Evolutionary conservation across 2,329 filamentous ascomycete genomes (phyloP).

Genomic region (Cordyceps militaris): DNA sequence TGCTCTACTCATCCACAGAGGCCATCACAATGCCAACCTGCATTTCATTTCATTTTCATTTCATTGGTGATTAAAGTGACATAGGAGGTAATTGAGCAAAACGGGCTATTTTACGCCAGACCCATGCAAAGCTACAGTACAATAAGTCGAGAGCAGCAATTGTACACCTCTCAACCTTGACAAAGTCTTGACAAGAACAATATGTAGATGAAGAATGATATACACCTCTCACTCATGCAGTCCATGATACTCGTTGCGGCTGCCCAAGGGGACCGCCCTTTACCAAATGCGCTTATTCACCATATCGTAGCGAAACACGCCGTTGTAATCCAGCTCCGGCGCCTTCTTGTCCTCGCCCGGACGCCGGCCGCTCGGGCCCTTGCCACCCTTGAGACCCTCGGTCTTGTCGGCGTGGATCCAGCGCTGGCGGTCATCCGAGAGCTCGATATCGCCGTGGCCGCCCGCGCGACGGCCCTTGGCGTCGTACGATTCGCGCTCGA

Average conservation of each 20-base stretch:
- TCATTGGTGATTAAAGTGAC: neutral
- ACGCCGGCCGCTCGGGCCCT: constrained; percentile 48
- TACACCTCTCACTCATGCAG: too few relatives aligned
- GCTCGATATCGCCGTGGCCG: constrained; percentile 77
- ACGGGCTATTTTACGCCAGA: neutral
- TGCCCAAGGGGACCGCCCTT: neutral
- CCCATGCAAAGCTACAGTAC: neutral
- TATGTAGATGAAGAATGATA: neutral
- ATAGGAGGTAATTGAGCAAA: neutral
- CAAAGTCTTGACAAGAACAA: neutral
- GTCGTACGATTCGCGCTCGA: constrained; percentile 50
- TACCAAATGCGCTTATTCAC: constrained; percentile 95
- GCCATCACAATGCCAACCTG: neutral
- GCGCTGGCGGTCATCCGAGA: constrained; percentile 77
- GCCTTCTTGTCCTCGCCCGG: constrained; percentile 41
- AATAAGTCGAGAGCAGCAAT: neutral
- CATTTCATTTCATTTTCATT: neutral
- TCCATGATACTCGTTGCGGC: neutral
- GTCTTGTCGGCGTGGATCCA: constrained; percentile 84
- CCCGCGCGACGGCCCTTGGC: constrained; percentile 70
- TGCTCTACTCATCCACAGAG: too few relatives aligned
- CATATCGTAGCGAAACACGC: constrained; percentile 84
- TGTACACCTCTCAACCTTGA: neutral
- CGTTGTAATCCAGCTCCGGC: constrained; percentile 43
- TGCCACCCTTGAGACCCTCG: constrained; percentile 56